Percentiles rank a stretch among this genome's conserved stretches.
Evolutionary conservation across 805 yeast species (phyloP).

Genomic region (Helenozyma rhizophorensis): DNA sequence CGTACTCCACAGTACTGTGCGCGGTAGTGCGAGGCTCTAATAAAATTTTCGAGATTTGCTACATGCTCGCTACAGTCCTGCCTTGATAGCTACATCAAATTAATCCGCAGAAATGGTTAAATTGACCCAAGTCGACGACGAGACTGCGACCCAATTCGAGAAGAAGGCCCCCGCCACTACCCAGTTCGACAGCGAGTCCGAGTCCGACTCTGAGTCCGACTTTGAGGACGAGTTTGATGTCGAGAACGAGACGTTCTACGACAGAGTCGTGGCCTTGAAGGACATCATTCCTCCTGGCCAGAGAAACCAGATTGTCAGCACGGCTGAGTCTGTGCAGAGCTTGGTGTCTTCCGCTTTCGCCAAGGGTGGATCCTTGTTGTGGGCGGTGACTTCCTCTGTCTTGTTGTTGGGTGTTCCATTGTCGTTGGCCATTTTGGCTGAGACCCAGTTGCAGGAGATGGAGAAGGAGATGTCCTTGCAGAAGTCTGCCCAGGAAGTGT

Average conservation of each 20-base stretch:
- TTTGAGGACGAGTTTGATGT: constrained; percentile 67
- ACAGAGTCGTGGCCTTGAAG: constrained; percentile 86
- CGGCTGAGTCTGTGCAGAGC: constrained; percentile 23
- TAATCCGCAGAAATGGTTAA: constrained; percentile 55
- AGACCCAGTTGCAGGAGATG: constrained; percentile 90
- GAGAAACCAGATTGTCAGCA: constrained; percentile 47
- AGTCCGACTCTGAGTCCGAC: constrained; percentile 47
- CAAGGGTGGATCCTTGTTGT: constrained; percentile 71
- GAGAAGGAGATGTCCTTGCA: constrained; percentile 86
- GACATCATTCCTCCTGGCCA: constrained; percentile 89
- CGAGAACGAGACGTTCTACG: constrained; percentile 77
- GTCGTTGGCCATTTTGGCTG: constrained; percentile 82
- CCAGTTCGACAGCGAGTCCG: constrained; percentile 31
- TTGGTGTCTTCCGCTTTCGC: constrained; percentile 42
- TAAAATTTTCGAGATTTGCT: constrained; percentile 18
- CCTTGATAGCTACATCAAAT: not conserved
- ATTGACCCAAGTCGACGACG: constrained; percentile 69
- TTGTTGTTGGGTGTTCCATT: constrained; percentile 90
- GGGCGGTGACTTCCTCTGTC: constrained; percentile 82
- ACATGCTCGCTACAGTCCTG: constrained; percentile 1
- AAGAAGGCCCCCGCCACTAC: constrained; percentile 25
- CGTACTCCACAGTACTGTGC: not conserved
- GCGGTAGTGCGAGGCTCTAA: constrained; percentile 16
- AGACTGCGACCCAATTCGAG: constrained; percentile 36
- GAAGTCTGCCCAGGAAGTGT: constrained; percentile 69